A percentile compares a stretch with the other conserved stretches of the same genome.
Evolutionary conservation across 2,329 filamentous ascomycete species (phyloP).

Genomic region (Nectriaceae sp.): DNA sequence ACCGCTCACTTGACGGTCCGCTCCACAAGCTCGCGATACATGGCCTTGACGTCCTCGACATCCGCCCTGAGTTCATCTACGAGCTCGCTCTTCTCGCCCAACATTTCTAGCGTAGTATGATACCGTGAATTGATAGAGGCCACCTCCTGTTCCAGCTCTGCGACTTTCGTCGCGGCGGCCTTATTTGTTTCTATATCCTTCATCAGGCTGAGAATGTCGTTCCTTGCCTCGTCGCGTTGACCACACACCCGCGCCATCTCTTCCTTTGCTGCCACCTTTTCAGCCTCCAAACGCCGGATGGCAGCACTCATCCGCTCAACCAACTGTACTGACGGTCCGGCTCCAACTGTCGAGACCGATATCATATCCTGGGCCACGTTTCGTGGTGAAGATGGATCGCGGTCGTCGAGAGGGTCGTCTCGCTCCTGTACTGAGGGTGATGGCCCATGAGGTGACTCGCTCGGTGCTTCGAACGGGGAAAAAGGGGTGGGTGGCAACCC

Average conservation of each 20-base stretch:
- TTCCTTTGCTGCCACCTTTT: constrained; percentile 86
- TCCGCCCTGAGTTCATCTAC: constrained; percentile 90
- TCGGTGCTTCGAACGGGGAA: constrained; percentile 46
- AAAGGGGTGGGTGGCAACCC: constrained; percentile 43
- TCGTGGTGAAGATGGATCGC: constrained; percentile 58
- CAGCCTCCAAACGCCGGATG: constrained; percentile 85
- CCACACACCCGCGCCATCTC: constrained; percentile 76
- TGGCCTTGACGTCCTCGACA: constrained; percentile 89
- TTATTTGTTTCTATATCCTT: constrained; percentile 76
- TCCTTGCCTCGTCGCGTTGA: constrained; percentile 91
- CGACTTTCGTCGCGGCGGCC: constrained; percentile 58
- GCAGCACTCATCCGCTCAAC: constrained; percentile 95
- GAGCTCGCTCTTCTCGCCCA: constrained; percentile 95
- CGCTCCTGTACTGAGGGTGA: constrained; percentile 44
- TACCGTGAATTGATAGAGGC: constrained; percentile 74
- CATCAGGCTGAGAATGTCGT: constrained; percentile 89
- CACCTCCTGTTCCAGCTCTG: constrained; percentile 68
- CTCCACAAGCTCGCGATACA: constrained; percentile 92
- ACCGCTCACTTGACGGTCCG: constrained; percentile 67
- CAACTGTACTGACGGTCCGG: constrained; percentile 90
- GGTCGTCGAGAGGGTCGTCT: constrained; percentile 54
- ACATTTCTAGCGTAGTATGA: constrained; percentile 87
- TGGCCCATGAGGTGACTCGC: constrained; percentile 37
- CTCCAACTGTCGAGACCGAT: constrained; percentile 84
- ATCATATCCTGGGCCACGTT: constrained; percentile 81